Base-by-base conservation (phyloP, 495 filamentous ascomycete genomes). In the Oleoguttula mirabilis region DNA sequence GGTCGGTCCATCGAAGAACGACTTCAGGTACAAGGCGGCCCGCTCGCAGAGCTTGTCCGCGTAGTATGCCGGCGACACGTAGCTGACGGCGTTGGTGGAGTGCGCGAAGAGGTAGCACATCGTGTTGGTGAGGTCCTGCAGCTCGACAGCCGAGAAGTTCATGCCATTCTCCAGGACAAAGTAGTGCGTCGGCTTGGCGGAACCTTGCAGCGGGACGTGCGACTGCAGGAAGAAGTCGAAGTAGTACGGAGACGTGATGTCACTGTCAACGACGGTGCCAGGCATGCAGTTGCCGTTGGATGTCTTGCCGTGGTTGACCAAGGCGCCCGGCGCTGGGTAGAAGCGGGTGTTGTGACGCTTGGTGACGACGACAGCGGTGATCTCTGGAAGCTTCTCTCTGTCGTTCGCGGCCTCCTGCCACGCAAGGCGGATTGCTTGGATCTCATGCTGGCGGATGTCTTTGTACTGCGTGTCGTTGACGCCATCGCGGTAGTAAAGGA, bases 271-370 rank as follows among this genome's bases (percentile, higher is more conserved):
- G 3, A 94, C 71, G 2, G 84, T 90, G 2, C 88, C 88, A 43
- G 88, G 93, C 7, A 69, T 67, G 7, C 70, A 73, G 1, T 51
- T 63, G 10, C 61, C 56, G 3, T 4, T 20, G n/a, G 12, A 16
- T n/a, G 76, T 71, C 0, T 66, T 56, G n/a, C n/a, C n/a, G n/a
- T n/a, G n/a, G n/a, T n/a, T n/a, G n/a, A n/a, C n/a, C n/a, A n/a
- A n/a, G n/a, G n/a, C n/a, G n/a, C 8, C 54, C 45, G 0, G 68
- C 55, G n/a, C 56, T 55, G 3, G 71, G 57, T 80, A 93, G 66
- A 95, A 90, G 0, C 87, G 79, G 1, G 84, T 92, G 53, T 93
- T 82, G 51, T 95, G 87, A 16, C 88, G 73, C 59, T 94, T 92
- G 27, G 82, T 82, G 0, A 78, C 78, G 11, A 82, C 65, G 10